These are phyloP conservation scores for Caloboletus inedulis DNA, from an alignment of 1,284 basidiomycete species.

Conservation along the genomic window DNA sequence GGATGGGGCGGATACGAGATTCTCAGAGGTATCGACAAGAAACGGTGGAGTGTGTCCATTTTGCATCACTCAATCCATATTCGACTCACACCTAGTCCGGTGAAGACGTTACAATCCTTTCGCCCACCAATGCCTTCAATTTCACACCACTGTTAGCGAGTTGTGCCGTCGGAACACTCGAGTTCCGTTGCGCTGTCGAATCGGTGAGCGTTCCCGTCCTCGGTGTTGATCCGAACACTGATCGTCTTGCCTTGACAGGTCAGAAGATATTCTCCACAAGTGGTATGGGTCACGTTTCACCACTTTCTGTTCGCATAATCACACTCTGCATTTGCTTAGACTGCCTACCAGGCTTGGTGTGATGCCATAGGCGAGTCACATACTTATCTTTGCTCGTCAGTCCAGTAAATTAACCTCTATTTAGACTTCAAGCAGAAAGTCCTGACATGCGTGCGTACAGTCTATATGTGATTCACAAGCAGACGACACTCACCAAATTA, in stretches of 20 bases:
- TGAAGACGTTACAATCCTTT: slow-evolving; percentile 67
- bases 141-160: slow-evolving; percentile 79
- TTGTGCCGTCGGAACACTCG: slow-evolving; percentile 79
- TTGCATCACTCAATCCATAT: neutral
- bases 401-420: slow-evolving; percentile 12
- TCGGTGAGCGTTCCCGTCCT: slow-evolving; percentile 46
- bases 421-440: slow-evolving; percentile 62
- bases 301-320: neutral
- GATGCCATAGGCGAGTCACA: slow-evolving; percentile 53
- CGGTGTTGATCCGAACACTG: slow-evolving; percentile 21
- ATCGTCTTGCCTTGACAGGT: slow-evolving; percentile 36
- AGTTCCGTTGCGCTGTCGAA: slow-evolving; percentile 79
- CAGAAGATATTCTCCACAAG: slow-evolving; percentile 53
- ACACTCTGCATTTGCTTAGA: slow-evolving; percentile 34
- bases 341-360: slow-evolving; percentile 69
- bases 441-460: slow-evolving; percentile 52
- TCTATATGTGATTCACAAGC: neutral
- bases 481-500: neutral
- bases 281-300: slow-evolving; percentile 38
- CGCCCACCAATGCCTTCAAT: slow-evolving; percentile 78
- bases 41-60: slow-evolving; percentile 54
- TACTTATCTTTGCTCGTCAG: neutral
- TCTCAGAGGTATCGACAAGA: slow-evolving; percentile 62
- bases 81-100: slow-evolving; percentile 14
- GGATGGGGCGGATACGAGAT: slow-evolving; percentile 86